Base-by-base conservation (phyloP, 495 filamentous ascomycete species). In the Tuber microsphaerosporum region DNA sequence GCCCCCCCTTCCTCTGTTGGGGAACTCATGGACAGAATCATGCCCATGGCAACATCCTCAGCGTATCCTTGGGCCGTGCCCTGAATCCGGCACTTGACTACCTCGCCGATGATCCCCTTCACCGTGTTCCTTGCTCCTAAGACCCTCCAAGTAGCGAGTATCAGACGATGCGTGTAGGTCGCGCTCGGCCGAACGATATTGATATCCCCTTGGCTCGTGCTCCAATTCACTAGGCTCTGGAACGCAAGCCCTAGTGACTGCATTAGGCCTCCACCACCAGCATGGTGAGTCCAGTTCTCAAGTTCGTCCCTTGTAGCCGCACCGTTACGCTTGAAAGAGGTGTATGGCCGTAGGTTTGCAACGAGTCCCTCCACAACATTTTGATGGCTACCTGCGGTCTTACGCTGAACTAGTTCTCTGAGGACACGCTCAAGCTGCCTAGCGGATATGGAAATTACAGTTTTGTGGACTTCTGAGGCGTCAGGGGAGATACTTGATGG, bases 371-470 rank as follows among this genome's bases (percentile, higher is more conserved):
- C 78, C 16, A 81, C 46, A 34, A 74, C 10, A 20, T 37, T 44
- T 16, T 73, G 75, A 22, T 78, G 73, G 22, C 70, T 22, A 22
- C 89, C 89, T 16, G 88, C 86, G 2, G 91, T 91, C 75, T 92
- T 88, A 48, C 88, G 88, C 20, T 89, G 87, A 74, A 92, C 89
- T 69, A 97, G 88, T 34, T 91, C 89, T 48, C 89, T 88, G 22
- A 99, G 87, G 43, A 90, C 89, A 76, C 91, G 88, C 75, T 94
- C 91, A 3, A 99, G 85, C 0, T 90, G 89, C 76, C 90, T 90
- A 4, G 92, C 92, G 5, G 93, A 89, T 75, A 97, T 93, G 75
- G 91, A 92, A 41, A 98, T 86, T 10, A 98, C 92, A 0, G 93
- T 91, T 51, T 87, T 86, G 74, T 97, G 92, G 86, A 97, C 93